phyloP scores from a whole-genome alignment of 352 stramenopile genomes.

The Plasmopara muralis region DNA sequence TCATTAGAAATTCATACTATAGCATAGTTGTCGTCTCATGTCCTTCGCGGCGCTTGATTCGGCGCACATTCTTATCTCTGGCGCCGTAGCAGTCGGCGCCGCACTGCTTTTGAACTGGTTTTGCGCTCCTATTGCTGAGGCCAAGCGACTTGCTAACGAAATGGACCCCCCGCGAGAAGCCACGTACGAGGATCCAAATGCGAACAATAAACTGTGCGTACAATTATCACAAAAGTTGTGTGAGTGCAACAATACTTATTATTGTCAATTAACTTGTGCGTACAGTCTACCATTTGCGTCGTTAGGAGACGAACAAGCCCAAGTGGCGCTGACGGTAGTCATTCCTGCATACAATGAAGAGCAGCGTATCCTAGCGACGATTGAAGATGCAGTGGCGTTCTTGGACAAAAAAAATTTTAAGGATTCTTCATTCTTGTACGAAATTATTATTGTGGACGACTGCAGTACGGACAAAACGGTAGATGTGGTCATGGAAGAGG shows the following conservation, averaged over 20 bases:
- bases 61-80: conserved; percentile 14
- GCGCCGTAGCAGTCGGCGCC: conserved; percentile 20
- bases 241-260: conserved; percentile 2
- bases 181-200: conserved; percentile 49
- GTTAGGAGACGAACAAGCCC: conserved; percentile 43
- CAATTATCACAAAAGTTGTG: background rate
- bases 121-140: conserved; percentile 43
- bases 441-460: conserved; percentile 92
- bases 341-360: conserved; percentile 95
- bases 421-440: conserved; percentile 52
- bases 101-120: conserved; percentile 51
- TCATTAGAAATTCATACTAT: background rate
- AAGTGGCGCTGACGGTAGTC: conserved; percentile 82
- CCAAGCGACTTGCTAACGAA: conserved; percentile 40
- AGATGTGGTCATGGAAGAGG: conserved; percentile 51
- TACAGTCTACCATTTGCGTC: conserved; percentile 49
- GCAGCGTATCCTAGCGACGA: conserved; percentile 87
- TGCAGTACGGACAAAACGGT: conserved; percentile 83
- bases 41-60: conserved; percentile 13
- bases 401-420: conserved; percentile 54
- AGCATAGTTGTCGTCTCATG: conserved; percentile 7
- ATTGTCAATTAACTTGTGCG: conserved; percentile 3
- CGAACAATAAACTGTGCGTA: conserved; percentile 33
- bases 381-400: conserved; percentile 86
- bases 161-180: conserved; percentile 48